Conservation (phyloP, 371 early-diverging fungal species). For the Actinomortierella ambigua region DNA sequence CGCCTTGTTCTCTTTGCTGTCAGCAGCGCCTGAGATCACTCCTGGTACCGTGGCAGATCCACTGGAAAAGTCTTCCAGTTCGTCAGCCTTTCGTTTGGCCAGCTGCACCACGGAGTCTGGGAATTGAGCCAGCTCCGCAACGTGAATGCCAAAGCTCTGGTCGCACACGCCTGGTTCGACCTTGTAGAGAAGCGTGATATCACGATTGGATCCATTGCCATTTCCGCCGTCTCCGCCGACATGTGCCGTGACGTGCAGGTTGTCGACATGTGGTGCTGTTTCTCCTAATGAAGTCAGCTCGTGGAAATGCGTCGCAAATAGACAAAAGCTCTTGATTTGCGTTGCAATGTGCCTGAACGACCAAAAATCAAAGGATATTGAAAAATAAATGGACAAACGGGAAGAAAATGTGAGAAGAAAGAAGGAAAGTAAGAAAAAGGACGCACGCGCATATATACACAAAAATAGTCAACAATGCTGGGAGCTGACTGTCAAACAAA, state of each 20-base stretch:
- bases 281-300: conserved; percentile 89
- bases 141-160: conserved; percentile 98
- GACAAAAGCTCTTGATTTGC: conserved; percentile 75
- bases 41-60: background rate
- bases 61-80: conserved; percentile 73
- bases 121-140: conserved; percentile 95
- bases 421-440: conserved; percentile 2
- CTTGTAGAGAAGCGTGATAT: conserved; percentile 89
- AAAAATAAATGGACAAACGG: background rate
- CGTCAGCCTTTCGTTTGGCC: conserved; percentile 87
- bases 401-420: background rate
- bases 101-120: conserved; percentile 83
- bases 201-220: conserved; percentile 31
- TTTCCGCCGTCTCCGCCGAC: conserved; percentile 50
- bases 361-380: conserved; percentile 3
- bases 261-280: conserved; percentile 74
- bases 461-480: background rate
- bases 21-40: conserved; percentile 1
- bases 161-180: conserved; percentile 89
- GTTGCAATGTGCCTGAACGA: conserved; percentile 76
- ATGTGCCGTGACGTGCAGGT: conserved; percentile 87
- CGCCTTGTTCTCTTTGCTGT: background rate
- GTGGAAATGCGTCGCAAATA: conserved; percentile 99
- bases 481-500: conserved; percentile 9
- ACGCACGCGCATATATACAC: background rate